Evolutionary conservation across 371 early-diverging fungal genomes (phyloP).

Genomic region (Actinomortierella ambigua): DNA sequence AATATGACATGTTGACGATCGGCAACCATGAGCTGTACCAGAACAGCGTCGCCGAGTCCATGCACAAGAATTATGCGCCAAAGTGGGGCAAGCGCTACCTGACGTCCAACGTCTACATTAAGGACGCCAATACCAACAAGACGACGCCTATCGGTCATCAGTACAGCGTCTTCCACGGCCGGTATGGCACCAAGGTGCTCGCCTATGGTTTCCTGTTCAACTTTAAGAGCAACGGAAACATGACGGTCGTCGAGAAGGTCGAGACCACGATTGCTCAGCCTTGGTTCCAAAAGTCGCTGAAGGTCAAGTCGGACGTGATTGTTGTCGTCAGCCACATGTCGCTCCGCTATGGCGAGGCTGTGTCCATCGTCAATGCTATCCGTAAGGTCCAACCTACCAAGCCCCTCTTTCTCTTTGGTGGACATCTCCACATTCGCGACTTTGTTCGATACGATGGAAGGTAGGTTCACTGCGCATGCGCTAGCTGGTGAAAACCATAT

Average conservation of each 20-base stretch:
- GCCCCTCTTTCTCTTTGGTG: slow-evolving; percentile 64
- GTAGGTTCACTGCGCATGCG: no score
- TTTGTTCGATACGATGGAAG: slow-evolving; percentile 51
- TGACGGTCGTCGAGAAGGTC: slow-evolving; percentile 49
- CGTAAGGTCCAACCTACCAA: slow-evolving; percentile 53
- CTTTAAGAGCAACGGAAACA: slow-evolving; percentile 51
- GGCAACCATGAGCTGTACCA: slow-evolving; percentile 68
- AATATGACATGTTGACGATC: slow-evolving; percentile 23
- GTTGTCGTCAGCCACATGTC: slow-evolving; percentile 60
- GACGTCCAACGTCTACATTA: slow-evolving; percentile 57
- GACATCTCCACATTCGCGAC: slow-evolving; percentile 66
- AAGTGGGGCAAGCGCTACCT: slow-evolving; percentile 60
- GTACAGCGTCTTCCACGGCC: slow-evolving; percentile 59
- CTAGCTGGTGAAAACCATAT: no score
- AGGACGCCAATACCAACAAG: slow-evolving; percentile 51
- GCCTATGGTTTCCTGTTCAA: slow-evolving; percentile 63
- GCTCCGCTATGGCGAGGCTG: slow-evolving; percentile 55
- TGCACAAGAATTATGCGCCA: slow-evolving; percentile 49
- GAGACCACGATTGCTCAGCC: slow-evolving; percentile 54
- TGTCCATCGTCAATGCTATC: slow-evolving; percentile 53
- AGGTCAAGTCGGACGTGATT: slow-evolving; percentile 55
- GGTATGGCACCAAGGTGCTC: slow-evolving; percentile 60
- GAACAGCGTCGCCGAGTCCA: slow-evolving; percentile 22
- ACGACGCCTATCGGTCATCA: slow-evolving; percentile 55
- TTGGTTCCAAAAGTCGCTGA: slow-evolving; percentile 64